phyloP scores from a whole-genome alignment of 2,329 filamentous ascomycete genomes.

The Phialophora verrucosa region DNA sequence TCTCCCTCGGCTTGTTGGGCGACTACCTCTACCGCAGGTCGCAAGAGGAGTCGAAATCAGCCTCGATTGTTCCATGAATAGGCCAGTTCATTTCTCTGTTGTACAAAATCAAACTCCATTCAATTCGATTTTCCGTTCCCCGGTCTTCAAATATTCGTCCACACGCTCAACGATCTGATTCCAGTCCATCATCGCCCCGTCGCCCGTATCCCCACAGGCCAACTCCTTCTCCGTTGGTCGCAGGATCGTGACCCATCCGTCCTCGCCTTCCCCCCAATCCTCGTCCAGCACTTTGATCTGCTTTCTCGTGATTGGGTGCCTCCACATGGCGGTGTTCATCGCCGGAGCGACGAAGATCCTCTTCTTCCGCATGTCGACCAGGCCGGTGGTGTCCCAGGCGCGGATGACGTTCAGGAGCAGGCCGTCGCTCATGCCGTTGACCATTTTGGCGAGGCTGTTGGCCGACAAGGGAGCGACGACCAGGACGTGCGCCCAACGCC shows the following conservation, averaged over 20 bases:
- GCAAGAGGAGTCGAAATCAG: slow-evolving; percentile 28
- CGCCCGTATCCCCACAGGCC: slow-evolving; percentile 83
- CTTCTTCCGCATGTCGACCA: slow-evolving; percentile 64
- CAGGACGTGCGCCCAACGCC: slow-evolving; percentile 80
- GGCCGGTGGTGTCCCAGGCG: slow-evolving; percentile 82
- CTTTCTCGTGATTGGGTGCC: slow-evolving; percentile 76
- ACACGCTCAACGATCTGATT: slow-evolving; percentile 66
- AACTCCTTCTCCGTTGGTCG: slow-evolving; percentile 75
- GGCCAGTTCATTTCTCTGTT: not conserved
- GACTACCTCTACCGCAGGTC: slow-evolving; percentile 55
- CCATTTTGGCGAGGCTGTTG: slow-evolving; percentile 85
- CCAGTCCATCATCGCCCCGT: slow-evolving; percentile 85
- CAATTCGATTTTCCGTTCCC: slow-evolving; percentile 1
- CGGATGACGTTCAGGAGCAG: slow-evolving; percentile 75
- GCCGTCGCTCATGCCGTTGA: slow-evolving; percentile 76
- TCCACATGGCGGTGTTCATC: slow-evolving; percentile 93
- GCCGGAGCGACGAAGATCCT: slow-evolving; percentile 77
- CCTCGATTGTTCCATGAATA: slow-evolving; percentile 16
- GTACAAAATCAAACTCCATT: slow-evolving; percentile 28
- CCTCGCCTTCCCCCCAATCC: slow-evolving; percentile 68
- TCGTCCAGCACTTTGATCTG: slow-evolving; percentile 73
- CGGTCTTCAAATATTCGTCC: slow-evolving; percentile 25
- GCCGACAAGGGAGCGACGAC: slow-evolving; percentile 81
- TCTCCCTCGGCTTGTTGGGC: slow-evolving; percentile 60
- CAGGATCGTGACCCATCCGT: slow-evolving; percentile 72